Evolutionary conservation across 768 basidiomycete genomes (phyloP).

Genomic region (Crucibulum laeve): DNA sequence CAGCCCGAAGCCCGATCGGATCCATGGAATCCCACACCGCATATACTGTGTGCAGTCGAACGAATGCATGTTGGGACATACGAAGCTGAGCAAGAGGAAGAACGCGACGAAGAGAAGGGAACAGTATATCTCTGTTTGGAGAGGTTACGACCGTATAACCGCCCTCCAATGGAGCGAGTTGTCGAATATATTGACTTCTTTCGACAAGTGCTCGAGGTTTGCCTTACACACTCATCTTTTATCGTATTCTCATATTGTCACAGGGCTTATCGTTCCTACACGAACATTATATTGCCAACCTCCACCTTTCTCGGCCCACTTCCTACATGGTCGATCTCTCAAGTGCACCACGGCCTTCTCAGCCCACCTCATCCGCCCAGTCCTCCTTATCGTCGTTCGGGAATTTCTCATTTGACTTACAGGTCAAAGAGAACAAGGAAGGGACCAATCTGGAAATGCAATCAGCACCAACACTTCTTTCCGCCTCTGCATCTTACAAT

Average conservation of each 20-base stretch:
- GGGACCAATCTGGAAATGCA: no score
- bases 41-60: conserved; percentile 38
- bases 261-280: conserved; percentile 46
- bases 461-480: no score
- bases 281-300: conserved; percentile 35
- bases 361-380: neutral
- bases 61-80: conserved; percentile 28
- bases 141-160: conserved; percentile 36
- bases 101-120: neutral
- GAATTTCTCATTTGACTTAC: neutral
- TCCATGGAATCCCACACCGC: conserved; percentile 52
- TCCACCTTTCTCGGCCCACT: conserved; percentile 27
- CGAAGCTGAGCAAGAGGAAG: neutral
- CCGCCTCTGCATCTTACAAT: no score
- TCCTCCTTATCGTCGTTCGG: neutral
- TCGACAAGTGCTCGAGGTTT: conserved; percentile 45
- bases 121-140: conserved; percentile 38
- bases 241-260: neutral
- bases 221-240: neutral
- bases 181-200: conserved; percentile 49
- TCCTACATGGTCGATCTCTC: conserved; percentile 42
- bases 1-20: conserved; percentile 38
- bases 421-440: neutral
- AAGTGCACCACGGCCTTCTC: conserved; percentile 20
- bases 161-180: conserved; percentile 41